Percentiles rank a stretch among this genome's conserved stretches.
phyloP scores from a whole-genome alignment of 306 rosid species.

The Leucaena leucocephala region DNA sequence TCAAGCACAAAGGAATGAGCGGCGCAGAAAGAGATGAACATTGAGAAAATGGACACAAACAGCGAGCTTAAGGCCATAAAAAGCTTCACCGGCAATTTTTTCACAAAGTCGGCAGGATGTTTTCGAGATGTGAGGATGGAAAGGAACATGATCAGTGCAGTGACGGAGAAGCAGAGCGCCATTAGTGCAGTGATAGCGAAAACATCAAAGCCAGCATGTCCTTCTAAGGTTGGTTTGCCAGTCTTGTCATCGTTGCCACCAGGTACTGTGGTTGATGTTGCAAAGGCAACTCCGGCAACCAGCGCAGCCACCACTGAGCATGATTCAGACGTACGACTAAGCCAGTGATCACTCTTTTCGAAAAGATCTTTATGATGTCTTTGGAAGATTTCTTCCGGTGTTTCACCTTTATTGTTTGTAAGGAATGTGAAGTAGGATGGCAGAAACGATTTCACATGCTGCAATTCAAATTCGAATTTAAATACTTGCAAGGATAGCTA shows the following conservation, averaged over 20 bases:
- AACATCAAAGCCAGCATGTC: not conserved
- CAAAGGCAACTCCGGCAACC: not conserved
- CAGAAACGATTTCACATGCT: not conserved
- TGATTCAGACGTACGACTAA: not conserved
- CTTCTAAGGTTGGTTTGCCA: not conserved
- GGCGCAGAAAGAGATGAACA: not conserved
- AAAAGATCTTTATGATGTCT: not conserved
- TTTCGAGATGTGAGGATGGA: not conserved
- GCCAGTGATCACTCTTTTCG: not conserved
- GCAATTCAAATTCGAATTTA: not conserved
- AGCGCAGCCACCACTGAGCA: not conserved
- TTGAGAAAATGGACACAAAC: not conserved
- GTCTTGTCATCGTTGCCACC: not conserved
- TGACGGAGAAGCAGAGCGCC: not conserved
- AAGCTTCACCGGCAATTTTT: not conserved
- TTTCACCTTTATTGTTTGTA: not conserved
- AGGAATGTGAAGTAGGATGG: not conserved
- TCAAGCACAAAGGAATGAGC: not conserved
- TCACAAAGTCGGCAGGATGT: not conserved
- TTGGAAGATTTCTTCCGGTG: not conserved
- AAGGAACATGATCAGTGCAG: not conserved
- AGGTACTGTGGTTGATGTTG: not conserved
- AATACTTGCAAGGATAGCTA: not conserved
- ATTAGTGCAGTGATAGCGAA: too few relatives aligned
- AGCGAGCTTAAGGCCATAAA: not conserved